Evolutionary conservation across 164 flowering plant genomes (phyloP), one percentile per base, ranked within the genome.

Genomic region (Kalanchoe fedtschenkoi): DNA sequence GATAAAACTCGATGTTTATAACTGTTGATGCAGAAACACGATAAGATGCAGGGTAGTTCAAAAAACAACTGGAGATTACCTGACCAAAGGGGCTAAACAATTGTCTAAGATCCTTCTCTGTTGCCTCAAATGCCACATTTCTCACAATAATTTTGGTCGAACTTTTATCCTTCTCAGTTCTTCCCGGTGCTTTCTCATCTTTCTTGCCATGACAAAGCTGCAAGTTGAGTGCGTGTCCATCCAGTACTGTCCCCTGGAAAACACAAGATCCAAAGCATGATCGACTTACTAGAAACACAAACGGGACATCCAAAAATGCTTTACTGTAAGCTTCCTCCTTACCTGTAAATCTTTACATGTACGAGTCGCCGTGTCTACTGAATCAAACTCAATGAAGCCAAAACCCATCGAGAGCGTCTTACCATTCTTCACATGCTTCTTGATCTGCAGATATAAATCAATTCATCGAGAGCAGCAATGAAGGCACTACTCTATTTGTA

Each of bases 71-170:
- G 22, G 10, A 29, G 51, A 42, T 56, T 70, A 95, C 99, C 99
- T 95, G 91, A 59, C 99, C 99, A 68, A 83, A 95, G 57, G 97
- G 83, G 71, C 86, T 87, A 68, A 91, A 95, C 9, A 95, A 72
- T 74, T 89, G 93, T 67, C 89, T 80, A 5, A 95, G 78, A 66
- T 95, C 99, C 71, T 89, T 95, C 72, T 76, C 77, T 3, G 97
- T 89, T 55, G 99, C 99, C 81, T 91, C 90, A 74, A 95, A 95
- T 60, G 99, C 97, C 34, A 95, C 93, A 76, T 95, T 95, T 75
- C 87, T 85, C 60, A 91, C 93, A 53, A 88, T 82, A 61, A 95
- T 51, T 65, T 95, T 95, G 64, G 96, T 95, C 22, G 88, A 80
- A 71, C 93, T 84, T 68, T 46, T 77, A 62, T 81, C 93, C 72